phyloP scores from a whole-genome alignment of 1,139 yeast genomes.

The Geotrichum bryndzae region DNA sequence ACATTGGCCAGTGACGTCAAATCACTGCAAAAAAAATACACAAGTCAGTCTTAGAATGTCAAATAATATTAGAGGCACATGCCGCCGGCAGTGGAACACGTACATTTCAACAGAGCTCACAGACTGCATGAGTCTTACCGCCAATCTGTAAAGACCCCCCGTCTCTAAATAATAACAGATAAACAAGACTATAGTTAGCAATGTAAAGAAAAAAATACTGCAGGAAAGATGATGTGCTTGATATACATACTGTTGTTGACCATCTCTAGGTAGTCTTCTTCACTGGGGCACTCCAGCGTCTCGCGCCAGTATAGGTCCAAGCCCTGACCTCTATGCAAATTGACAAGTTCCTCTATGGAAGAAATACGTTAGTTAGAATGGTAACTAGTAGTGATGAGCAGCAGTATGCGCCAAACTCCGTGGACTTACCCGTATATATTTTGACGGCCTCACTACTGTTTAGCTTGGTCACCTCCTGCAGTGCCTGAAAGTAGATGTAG shows the following conservation, averaged over 20 bases:
- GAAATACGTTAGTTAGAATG: conserved; percentile 27
- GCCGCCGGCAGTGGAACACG: conserved; percentile 2
- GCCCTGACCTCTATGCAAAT: conserved; percentile 85
- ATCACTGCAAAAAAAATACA: conserved; percentile 15
- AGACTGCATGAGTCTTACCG: conserved; percentile 56
- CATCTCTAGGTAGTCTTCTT: conserved; percentile 68
- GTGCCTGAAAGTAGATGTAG: conserved; percentile 71
- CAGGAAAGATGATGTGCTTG: background rate
- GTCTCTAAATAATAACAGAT: conserved; percentile 44
- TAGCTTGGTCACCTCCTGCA: conserved; percentile 44
- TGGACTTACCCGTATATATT: conserved; percentile 25
- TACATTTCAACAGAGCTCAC: conserved; percentile 23
- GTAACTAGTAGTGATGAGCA: background rate
- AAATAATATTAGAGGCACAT: background rate
- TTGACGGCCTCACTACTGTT: conserved; percentile 21
- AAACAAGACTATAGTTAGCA: background rate
- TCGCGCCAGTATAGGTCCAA: conserved; percentile 87
- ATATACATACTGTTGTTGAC: conserved; percentile 53
- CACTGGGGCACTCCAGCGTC: conserved; percentile 53
- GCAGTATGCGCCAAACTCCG: background rate
- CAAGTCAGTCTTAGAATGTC: background rate
- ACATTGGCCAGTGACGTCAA: conserved; percentile 62
- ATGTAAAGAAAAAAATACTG: background rate
- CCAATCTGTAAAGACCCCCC: conserved; percentile 76
- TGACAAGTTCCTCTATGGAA: conserved; percentile 64